Evolutionary conservation across 2,329 filamentous ascomycete species (phyloP).

Genomic region (Fusarium sp.): DNA sequence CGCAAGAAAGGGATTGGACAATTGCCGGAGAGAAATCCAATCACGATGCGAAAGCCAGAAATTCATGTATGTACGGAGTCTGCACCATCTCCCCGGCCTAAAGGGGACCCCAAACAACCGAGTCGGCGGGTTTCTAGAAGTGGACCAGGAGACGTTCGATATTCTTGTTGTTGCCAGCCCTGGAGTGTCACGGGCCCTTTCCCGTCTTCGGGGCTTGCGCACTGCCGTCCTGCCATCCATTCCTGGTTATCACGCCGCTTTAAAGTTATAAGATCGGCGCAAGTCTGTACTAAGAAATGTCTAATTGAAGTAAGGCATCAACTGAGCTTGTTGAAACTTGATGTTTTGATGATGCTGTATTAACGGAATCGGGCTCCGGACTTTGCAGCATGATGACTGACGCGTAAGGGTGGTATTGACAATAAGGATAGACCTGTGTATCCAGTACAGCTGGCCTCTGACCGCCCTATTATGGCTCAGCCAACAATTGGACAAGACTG

Average conservation of each 20-base stretch:
- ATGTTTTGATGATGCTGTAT: not conserved
- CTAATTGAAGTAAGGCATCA: slow-evolving; percentile 12
- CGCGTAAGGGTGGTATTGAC: slow-evolving; percentile 8
- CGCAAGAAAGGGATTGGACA: slow-evolving; percentile 28
- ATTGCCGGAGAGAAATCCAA: slow-evolving; percentile 24
- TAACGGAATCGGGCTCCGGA: slow-evolving; percentile 1
- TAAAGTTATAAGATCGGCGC: slow-evolving; percentile 12
- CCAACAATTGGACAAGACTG: slow-evolving; percentile 29
- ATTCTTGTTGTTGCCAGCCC: slow-evolving; percentile 19
- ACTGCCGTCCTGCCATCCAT: slow-evolving; percentile 28
- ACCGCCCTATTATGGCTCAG: slow-evolving; percentile 32
- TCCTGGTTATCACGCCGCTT: slow-evolving; percentile 27
- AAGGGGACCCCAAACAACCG: slow-evolving; percentile 42
- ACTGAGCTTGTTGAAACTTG: slow-evolving; percentile 7
- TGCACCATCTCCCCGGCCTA: slow-evolving; percentile 39
- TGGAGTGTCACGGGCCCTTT: slow-evolving; percentile 36
- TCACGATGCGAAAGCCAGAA: slow-evolving; percentile 1
- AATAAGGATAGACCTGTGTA: not conserved
- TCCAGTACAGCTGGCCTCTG: slow-evolving; percentile 23
- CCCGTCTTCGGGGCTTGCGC: slow-evolving; percentile 16
- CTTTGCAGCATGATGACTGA: not conserved
- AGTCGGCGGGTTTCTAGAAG: slow-evolving; percentile 43
- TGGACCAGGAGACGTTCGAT: slow-evolving; percentile 29
- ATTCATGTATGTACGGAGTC: slow-evolving; percentile 27
- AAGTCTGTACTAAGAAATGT: slow-evolving; percentile 16